These are phyloP conservation scores for Rubroshorea leprosula DNA, from an alignment of 345 rosid species.

Conservation along the genomic window DNA sequence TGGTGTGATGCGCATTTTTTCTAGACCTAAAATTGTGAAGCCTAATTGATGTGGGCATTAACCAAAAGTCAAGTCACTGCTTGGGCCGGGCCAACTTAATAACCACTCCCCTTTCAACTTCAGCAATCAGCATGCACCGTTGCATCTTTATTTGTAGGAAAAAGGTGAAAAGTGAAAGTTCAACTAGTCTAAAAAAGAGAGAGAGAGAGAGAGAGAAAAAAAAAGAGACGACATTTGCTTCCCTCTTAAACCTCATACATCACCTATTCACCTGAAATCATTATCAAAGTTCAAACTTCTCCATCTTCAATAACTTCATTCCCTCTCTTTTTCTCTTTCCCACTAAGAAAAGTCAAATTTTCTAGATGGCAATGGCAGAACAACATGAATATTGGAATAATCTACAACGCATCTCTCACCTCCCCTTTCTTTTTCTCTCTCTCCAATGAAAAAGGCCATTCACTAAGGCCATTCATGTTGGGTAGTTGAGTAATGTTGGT, in stretches of 20 bases:
- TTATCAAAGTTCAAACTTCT: conserved; percentile 9
- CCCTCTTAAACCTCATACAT: background rate
- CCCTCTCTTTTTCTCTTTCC: conserved; percentile 2
- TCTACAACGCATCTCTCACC: background rate
- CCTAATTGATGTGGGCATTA: no score
- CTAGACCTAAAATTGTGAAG: no score
- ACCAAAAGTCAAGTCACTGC: background rate
- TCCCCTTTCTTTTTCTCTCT: conserved; percentile 5
- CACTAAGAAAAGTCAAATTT: conserved; percentile 4
- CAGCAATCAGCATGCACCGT: conserved; percentile 1
- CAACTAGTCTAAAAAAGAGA: no score
- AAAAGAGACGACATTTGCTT: background rate
- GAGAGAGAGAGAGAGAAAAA: no score
- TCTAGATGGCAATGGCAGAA: conserved; percentile 11
- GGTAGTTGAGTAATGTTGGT: conserved; percentile 19
- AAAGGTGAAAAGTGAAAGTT: conserved; percentile 6
- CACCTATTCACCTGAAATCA: background rate
- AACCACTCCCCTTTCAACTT: background rate
- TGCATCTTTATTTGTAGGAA: background rate
- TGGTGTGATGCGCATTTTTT: no score
- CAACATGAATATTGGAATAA: background rate
- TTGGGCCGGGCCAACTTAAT: background rate
- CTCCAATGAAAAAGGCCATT: background rate
- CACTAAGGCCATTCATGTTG: conserved; percentile 13
- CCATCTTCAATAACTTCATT: conserved; percentile 10